These are phyloP conservation scores for Aaosphaeria arxii DNA, from an alignment of 2,329 filamentous ascomycete genomes.

Conservation along the genomic window DNA sequence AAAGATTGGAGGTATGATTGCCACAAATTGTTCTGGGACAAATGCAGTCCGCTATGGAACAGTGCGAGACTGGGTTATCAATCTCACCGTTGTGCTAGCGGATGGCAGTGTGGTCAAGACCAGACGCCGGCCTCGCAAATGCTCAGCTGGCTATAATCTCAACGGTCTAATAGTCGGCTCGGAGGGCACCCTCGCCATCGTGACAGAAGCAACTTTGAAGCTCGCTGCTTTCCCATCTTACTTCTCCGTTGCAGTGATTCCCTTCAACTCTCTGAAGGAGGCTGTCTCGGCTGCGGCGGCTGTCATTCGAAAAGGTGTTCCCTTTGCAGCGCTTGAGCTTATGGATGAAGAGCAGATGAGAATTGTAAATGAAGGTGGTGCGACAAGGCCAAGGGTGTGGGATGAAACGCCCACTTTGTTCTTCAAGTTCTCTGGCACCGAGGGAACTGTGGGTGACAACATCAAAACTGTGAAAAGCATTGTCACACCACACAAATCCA, in stretches of 20 bases:
- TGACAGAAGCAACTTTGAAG: conserved; percentile 86
- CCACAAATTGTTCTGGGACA: conserved; percentile 71
- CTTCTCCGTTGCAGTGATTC: conserved; percentile 71
- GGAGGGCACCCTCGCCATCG: conserved; percentile 85
- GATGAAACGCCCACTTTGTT: conserved; percentile 68
- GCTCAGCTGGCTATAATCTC: conserved; percentile 85
- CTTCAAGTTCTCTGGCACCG: conserved; percentile 64
- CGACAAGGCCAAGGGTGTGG: conserved; percentile 53
- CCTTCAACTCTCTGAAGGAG: conserved; percentile 60
- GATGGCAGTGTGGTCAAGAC: conserved; percentile 88
- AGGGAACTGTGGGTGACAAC: conserved; percentile 61
- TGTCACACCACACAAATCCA: conserved; percentile 43
- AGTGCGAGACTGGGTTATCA: conserved; percentile 88
- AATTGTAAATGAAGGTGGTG: conserved; percentile 61
- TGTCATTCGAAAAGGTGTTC: conserved; percentile 73
- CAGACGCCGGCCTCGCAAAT: conserved; percentile 80
- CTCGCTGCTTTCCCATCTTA: conserved; percentile 73
- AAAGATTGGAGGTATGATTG: conserved; percentile 14
- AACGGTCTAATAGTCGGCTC: conserved; percentile 84
- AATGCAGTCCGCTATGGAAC: conserved; percentile 92
- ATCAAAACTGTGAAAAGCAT: conserved; percentile 63
- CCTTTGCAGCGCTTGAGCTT: conserved; percentile 85
- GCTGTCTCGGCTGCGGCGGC: conserved; percentile 74
- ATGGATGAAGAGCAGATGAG: conserved; percentile 83
- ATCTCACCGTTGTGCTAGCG: conserved; percentile 79